Evolutionary conservation across 495 filamentous ascomycete species (phyloP).

Genomic region (Xylaria venustula): DNA sequence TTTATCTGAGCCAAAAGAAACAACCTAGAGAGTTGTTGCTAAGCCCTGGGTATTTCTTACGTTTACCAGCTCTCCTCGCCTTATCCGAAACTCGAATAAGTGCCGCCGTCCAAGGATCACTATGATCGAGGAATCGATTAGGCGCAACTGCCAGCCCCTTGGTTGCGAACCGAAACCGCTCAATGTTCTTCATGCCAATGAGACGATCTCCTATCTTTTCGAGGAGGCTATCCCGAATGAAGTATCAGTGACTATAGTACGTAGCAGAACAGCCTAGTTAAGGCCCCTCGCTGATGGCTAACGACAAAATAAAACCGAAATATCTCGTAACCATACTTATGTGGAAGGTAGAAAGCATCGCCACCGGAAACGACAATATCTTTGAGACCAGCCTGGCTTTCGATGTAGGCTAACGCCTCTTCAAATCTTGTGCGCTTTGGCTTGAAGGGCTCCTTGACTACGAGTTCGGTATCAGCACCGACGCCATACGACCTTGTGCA

Average conservation of each 20-base stretch:
- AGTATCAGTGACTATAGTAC: not conserved
- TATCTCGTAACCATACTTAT: conserved; percentile 11
- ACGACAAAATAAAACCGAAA: not conserved
- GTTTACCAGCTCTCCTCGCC: conserved; percentile 50
- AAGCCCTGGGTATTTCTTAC: conserved; percentile 19
- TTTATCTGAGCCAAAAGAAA: too few species aligned
- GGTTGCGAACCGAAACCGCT: conserved; percentile 55
- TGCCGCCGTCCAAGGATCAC: conserved; percentile 52
- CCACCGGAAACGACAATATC: conserved; percentile 61
- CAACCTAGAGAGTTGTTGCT: too few species aligned
- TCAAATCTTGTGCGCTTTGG: conserved; percentile 43
- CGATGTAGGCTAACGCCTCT: conserved; percentile 50
- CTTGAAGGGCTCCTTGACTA: conserved; percentile 48
- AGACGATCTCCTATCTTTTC: conserved; percentile 39
- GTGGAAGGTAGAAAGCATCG: conserved; percentile 51
- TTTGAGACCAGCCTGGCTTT: conserved; percentile 40
- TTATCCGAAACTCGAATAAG: conserved; percentile 47
- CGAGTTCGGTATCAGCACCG: conserved; percentile 47
- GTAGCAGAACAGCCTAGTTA: too few species aligned
- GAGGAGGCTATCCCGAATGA: conserved; percentile 17
- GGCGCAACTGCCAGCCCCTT: conserved; percentile 58
- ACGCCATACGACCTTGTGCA: conserved; percentile 61
- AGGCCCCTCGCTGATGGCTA: too few species aligned
- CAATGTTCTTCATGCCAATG: conserved; percentile 39
- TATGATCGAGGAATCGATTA: conserved; percentile 45